phyloP scores from a whole-genome alignment of 2,329 filamentous ascomycete genomes.

The Venturia asperata region DNA sequence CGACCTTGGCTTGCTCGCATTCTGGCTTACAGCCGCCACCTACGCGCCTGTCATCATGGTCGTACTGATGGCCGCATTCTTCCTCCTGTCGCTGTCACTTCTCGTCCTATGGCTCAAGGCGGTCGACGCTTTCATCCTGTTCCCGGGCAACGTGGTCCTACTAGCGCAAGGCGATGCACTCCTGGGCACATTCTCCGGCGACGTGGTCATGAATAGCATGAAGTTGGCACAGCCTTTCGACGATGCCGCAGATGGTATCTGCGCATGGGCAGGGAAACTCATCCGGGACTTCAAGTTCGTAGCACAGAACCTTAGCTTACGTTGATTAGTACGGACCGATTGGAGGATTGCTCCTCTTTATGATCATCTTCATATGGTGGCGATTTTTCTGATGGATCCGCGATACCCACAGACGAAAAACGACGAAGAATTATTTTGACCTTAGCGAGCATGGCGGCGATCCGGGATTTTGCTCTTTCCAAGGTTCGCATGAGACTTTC shows the following conservation, averaged over 20 bases:
- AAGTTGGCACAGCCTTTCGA: not conserved
- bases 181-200: not conserved
- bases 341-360: conserved; percentile 70
- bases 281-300: not conserved
- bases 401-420: conserved; percentile 1
- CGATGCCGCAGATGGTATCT: not conserved
- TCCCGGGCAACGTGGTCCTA: not conserved
- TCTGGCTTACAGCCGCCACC: not conserved
- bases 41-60: not conserved
- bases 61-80: not conserved
- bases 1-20: not conserved
- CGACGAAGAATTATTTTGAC: not conserved
- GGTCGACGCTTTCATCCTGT: not conserved
- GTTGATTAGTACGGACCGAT: conserved; percentile 72
- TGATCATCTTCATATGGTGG: conserved; percentile 85
- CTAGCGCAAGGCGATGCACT: not conserved
- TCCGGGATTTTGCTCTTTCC: not conserved
- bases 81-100: not conserved
- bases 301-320: conserved; percentile 23
- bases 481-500: not conserved
- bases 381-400: conserved; percentile 64
- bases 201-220: not conserved
- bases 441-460: conserved; percentile 10
- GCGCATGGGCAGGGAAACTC: not conserved
- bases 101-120: not conserved